A percentile compares a stretch with the other conserved stretches of the same genome.
Evolutionary conservation across 116 monocot genomes (phyloP).

Genomic region (Papilionanthe hybrid): DNA sequence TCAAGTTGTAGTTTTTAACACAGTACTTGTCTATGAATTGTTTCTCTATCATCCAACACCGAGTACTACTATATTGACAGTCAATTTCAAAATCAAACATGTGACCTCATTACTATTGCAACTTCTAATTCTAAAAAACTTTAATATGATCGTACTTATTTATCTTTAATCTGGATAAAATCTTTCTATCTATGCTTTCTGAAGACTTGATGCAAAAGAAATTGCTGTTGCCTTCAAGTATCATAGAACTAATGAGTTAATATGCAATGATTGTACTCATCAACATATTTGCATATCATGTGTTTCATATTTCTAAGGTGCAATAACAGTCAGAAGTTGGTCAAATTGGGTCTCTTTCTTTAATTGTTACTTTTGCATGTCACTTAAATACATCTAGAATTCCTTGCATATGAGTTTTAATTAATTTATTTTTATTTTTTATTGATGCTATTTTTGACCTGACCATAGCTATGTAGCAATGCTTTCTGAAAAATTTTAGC

Average conservation of each 20-base stretch:
- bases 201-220: not conserved
- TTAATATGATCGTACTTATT: not conserved
- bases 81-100: not conserved
- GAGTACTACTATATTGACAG: not conserved
- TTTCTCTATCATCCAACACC: not conserved
- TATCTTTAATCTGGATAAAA: slow-evolving; percentile 1
- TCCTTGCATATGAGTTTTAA: not conserved
- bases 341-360: not conserved
- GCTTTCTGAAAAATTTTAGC: not conserved
- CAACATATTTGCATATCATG: no score
- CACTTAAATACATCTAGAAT: not conserved
- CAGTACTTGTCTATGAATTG: not conserved
- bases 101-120: not conserved
- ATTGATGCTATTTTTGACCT: not conserved
- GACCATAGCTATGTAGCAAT: no score
- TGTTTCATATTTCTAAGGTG: not conserved
- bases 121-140: not conserved
- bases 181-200: not conserved
- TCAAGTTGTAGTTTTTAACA: no score
- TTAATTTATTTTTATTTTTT: no score
- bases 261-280: no score
- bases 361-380: not conserved
- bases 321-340: not conserved
- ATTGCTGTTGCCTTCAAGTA: not conserved
- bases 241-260: not conserved